Base-by-base conservation (phyloP, 257 asterid species). In the Orobanche coerulescens region DNA sequence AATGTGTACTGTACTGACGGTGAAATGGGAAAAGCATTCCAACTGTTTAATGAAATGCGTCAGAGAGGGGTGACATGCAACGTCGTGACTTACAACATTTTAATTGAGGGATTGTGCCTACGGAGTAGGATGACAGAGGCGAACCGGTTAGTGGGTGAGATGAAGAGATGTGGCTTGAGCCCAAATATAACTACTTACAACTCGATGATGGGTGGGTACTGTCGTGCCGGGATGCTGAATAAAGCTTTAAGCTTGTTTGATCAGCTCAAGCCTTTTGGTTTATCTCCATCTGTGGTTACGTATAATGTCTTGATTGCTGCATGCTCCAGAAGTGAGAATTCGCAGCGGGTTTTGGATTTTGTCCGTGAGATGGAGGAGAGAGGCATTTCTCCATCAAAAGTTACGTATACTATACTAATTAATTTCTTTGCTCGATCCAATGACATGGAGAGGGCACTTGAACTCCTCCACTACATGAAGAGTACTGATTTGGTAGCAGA, bases 281-380 rank as follows among this genome's bases (percentile, higher is more conserved):
- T 81, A 63, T 55, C 79, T 43, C 96, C 95, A 13, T 68, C 88
- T 1, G 68, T 76, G 53, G 74, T 81, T 43, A 85, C 95, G 13
- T 88, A 83, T 57, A 85, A 88, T 62, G 70, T 74, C 42, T 39
- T 88, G 65, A 81, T 85, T 26, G 61, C 79, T 1, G 90, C 90
- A 28, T 78, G 77, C 49, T 70, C 86, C 1, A 85, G 73, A 75
- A 64, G 72, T 59, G 90, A 81, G 47, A 73, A 76, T 44, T 53
- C 71, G 6, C 40, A 62, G 15, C 71, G 24, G 30, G 80, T 76
- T 61, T 63, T 77, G 64, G 74, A 78, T 26, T 71, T 83, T 0
- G 84, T 85, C 33, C 81, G 67, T 14, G 92, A 85, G 70, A 81
- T 85, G 96, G 96, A 88, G 71, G 82, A 74, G 68, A 81, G 95